Percentiles rank a stretch among this genome's conserved stretches.
Evolutionary conservation across 73 alveolate genomes (phyloP).

Genomic region (Breviolum minutum): DNA sequence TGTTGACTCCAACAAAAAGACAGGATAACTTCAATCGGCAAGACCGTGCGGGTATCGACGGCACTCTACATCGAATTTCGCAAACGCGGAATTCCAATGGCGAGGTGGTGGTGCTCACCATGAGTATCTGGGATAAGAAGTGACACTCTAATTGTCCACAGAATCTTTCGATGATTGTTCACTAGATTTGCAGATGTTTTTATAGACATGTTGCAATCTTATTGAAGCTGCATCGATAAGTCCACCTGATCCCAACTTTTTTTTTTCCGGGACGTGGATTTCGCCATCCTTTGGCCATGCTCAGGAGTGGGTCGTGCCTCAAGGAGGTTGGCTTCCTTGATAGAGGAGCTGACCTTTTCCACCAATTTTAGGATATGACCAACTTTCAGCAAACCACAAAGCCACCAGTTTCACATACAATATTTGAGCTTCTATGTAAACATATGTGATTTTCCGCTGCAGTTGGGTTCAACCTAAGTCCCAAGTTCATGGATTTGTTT

Average conservation of each 20-base stretch:
- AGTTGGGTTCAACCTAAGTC: background rate
- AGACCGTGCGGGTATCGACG: conserved; percentile 10
- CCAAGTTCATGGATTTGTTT: background rate
- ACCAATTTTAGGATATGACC: no score
- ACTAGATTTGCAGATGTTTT: no score
- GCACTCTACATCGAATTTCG: conserved; percentile 21
- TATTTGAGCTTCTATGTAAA: background rate
- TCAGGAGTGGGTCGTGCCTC: conserved; percentile 30
- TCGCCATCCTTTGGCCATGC: background rate
- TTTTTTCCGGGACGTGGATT: no score
- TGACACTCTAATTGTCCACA: no score
- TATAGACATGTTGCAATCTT: no score
- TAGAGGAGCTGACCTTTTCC: background rate
- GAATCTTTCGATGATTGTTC: no score
- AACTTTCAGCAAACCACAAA: no score
- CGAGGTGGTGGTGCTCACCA: background rate
- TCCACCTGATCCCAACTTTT: no score
- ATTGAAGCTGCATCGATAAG: no score
- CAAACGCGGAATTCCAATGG: background rate
- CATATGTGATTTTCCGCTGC: background rate
- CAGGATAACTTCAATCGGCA: background rate
- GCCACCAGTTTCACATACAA: no score
- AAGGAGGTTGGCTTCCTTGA: background rate
- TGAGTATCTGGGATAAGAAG: background rate
- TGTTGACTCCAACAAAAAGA: no score